Conservation (phyloP, 2,329 filamentous ascomycete genomes). For the Escovopsis sp. region DNA sequence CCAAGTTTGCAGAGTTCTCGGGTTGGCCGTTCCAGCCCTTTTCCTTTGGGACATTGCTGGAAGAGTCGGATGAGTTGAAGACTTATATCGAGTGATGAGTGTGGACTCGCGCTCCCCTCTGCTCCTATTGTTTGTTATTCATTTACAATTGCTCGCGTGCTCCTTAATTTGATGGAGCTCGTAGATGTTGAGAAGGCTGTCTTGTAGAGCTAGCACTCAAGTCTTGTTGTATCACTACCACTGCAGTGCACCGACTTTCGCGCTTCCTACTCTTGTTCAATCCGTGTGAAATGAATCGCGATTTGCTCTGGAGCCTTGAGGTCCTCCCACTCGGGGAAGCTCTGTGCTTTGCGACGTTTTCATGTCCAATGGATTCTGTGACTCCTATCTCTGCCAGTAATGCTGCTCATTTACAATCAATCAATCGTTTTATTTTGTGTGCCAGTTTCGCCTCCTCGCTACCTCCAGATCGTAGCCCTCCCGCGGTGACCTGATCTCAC, state of each 20-base stretch:
- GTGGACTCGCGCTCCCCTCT: conserved; percentile 1
- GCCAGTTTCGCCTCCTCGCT: background rate
- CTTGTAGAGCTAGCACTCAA: conserved; percentile 15
- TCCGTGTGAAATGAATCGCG: too few relatives aligned
- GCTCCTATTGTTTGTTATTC: background rate
- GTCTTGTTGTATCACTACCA: conserved; percentile 16
- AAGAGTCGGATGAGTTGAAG: conserved; percentile 58
- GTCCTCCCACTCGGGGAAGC: too few relatives aligned
- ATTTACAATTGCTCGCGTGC: background rate
- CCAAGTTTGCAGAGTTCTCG: conserved; percentile 88
- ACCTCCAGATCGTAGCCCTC: background rate
- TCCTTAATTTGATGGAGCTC: too few relatives aligned
- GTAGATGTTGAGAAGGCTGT: too few relatives aligned
- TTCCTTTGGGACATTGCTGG: conserved; percentile 69
- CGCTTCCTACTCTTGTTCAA: background rate
- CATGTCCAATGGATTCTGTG: too few relatives aligned
- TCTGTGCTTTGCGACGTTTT: background rate
- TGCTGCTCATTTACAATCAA: background rate
- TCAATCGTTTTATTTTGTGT: background rate
- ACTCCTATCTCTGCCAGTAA: too few relatives aligned
- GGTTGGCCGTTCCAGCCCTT: conserved; percentile 81
- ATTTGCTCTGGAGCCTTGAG: too few relatives aligned
- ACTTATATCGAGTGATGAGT: conserved; percentile 34
- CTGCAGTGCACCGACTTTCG: background rate
- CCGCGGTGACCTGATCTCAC: conserved; percentile 14